phyloP scores from a whole-genome alignment of 2,329 filamentous ascomycete genomes.

The Fusarium longipes region DNA sequence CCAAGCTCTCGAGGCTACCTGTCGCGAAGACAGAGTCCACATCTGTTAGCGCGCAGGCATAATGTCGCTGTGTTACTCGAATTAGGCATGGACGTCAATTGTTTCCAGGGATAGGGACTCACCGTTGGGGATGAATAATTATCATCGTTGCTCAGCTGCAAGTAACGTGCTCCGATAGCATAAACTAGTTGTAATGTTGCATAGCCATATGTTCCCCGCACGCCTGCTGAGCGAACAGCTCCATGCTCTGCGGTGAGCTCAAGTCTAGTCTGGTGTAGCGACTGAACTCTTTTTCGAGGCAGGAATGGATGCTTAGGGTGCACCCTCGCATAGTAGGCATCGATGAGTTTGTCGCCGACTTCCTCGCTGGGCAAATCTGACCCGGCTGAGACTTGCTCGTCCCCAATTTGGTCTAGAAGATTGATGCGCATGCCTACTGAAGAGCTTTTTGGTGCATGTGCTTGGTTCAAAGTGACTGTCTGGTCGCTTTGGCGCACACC shows the following conservation, averaged over 20 bases:
- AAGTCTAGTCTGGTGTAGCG: not conserved
- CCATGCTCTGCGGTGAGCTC: not conserved
- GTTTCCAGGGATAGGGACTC: rapidly evolving
- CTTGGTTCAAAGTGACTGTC: not conserved
- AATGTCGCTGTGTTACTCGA: not conserved
- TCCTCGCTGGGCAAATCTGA: not conserved
- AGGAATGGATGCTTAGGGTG: slow-evolving; percentile 10
- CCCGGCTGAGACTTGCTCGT: rapidly evolving
- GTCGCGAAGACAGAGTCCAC: not conserved
- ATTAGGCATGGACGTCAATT: not conserved
- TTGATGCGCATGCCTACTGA: not conserved
- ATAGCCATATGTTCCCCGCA: not conserved
- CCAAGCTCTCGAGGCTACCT: slow-evolving; percentile 5
- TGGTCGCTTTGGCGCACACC: not conserved
- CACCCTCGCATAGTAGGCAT: not conserved
- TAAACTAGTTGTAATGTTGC: slow-evolving; percentile 5
- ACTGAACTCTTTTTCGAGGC: not conserved
- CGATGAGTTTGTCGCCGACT: not conserved
- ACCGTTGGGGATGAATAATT: slow-evolving; percentile 4
- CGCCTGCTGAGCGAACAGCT: rapidly evolving
- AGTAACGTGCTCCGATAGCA: slow-evolving; percentile 5
- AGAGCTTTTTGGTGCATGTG: not conserved
- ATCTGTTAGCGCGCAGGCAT: not conserved
- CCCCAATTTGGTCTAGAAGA: rapidly evolving
- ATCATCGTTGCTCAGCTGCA: slow-evolving; percentile 4